phyloP scores from a whole-genome alignment of 2,329 filamentous ascomycete species.

The Aspergillus japonicus region DNA sequence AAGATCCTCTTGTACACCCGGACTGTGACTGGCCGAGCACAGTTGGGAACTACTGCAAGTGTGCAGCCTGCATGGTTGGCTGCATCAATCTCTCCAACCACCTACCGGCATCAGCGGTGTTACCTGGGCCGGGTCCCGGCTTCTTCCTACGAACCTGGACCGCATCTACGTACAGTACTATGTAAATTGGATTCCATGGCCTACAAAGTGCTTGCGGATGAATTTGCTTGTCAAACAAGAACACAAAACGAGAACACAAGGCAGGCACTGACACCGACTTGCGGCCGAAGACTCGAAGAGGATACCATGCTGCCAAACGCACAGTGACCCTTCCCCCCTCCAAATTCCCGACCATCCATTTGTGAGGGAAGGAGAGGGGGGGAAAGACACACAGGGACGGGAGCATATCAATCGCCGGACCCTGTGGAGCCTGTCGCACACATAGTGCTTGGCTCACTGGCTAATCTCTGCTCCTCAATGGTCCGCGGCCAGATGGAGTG shows the following conservation, averaged over 20 bases:
- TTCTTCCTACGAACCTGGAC: neutral
- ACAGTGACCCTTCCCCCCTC: neutral
- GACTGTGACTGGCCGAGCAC: constrained; percentile 1
- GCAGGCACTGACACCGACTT: neutral
- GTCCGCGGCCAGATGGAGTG: constrained; percentile 1
- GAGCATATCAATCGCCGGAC: constrained; percentile 16
- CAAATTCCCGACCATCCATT: neutral
- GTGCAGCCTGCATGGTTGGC: constrained; percentile 18
- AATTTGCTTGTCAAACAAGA: neutral
- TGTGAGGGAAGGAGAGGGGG: constrained; percentile 14
- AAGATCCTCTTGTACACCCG: neutral
- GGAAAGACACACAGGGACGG: constrained; percentile 16
- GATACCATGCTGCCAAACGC: neutral
- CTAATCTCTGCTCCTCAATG: constrained; percentile 10
- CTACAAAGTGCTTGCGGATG: neutral
- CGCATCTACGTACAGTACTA: neutral
- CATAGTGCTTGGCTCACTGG: constrained; percentile 14
- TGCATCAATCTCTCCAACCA: constrained; percentile 15
- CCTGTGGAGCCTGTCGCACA: constrained; percentile 19
- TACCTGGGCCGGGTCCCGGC: neutral
- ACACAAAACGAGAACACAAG: neutral
- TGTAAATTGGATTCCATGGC: neutral
- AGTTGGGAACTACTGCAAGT: constrained; percentile 22
- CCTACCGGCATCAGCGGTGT: constrained; percentile 5
- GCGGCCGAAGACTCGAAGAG: neutral